Evolutionary conservation across 345 rosid genomes (phyloP), one percentile per base, ranked within the genome.

Genomic region (Brassica cretica): DNA sequence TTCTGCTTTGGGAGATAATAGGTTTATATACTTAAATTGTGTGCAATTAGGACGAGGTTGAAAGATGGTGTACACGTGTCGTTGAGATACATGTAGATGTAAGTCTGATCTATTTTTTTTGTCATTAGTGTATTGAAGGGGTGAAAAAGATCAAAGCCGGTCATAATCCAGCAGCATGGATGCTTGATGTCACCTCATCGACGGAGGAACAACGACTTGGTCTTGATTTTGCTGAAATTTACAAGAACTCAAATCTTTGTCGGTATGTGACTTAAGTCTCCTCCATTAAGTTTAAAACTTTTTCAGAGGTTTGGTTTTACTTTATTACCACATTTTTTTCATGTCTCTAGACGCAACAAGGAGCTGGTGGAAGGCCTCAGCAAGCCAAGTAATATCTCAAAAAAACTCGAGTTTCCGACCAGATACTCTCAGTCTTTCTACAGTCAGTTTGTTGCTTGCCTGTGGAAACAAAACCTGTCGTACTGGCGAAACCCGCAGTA

Each of bases 401-500:
- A 90, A 77, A 94, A 95, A 75, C 67, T 95, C 72, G 84, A 89
- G 81, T 95, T 95, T 83, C 88, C 96, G 18, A 85, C 94, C 6
- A 88, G 90, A 86, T 95, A 91, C 81, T 88, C 92, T 35, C 96
- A 86, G 77, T 86, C 98, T 7, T 85, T 88, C 65, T 82, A 84
- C 46, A 89, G 86, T 30, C 98, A 93, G 86, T 90, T 93, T 72
- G 80, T 91, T 77, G 91, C 98, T 27, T 95, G 99, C 63, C 93
- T 95, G 53, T 91, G 98, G 97, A 93, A 95, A 88, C 98, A 95
- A 85, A 89, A 95, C 74, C 85, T 95, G 24, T 95, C 97, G 12
- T 95, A 95, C 64, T 95, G 99, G 98, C 82, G 99, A 72, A 90
- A 90, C 77, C 98, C 99, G 32, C 97, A 95, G 68, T 95, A 95